A percentile compares a stretch with the other conserved stretches of the same genome.
Conservation (phyloP, 2,329 filamentous ascomycete genomes). For the Botrytis elliptica region DNA sequence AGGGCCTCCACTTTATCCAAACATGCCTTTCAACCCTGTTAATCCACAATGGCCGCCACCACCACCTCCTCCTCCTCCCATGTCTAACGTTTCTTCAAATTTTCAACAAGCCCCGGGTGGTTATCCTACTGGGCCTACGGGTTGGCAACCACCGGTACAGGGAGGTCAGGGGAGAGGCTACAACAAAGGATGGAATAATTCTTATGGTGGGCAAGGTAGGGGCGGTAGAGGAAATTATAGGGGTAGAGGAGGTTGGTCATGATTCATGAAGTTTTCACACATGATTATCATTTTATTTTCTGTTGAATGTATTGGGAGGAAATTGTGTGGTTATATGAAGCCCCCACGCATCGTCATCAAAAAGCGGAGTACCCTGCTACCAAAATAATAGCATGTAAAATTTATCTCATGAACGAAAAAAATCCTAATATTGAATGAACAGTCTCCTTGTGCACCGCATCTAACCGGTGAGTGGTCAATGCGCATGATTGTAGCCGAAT, state of each 20-base stretch:
- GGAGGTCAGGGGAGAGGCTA: constrained; percentile 30
- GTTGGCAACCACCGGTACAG: constrained; percentile 30
- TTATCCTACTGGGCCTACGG: constrained; percentile 29
- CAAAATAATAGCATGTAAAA: constrained; percentile 23
- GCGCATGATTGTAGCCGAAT: background rate
- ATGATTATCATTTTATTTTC: background rate
- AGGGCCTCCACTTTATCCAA: constrained; percentile 29
- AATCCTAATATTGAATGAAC: background rate
- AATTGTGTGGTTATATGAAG: background rate
- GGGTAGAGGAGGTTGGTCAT: constrained; percentile 31
- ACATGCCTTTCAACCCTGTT: constrained; percentile 19
- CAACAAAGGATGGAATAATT: constrained; percentile 32
- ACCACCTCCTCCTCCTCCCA: constrained; percentile 22
- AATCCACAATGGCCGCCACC: constrained; percentile 23
- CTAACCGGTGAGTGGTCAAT: constrained; percentile 17
- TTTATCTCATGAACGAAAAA: constrained; percentile 9
- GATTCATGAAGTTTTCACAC: constrained; percentile 22
- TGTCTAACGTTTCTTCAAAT: constrained; percentile 16
- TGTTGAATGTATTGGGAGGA: background rate
- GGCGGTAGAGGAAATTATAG: constrained; percentile 35
- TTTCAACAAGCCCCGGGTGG: constrained; percentile 27
- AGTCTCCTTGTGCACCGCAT: constrained; percentile 13
- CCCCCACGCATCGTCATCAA: constrained; percentile 21
- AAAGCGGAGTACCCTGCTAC: constrained; percentile 21
- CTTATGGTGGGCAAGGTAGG: constrained; percentile 25